Conservation (phyloP, 2,329 filamentous ascomycete genomes). For the Onygenales sp. region DNA sequence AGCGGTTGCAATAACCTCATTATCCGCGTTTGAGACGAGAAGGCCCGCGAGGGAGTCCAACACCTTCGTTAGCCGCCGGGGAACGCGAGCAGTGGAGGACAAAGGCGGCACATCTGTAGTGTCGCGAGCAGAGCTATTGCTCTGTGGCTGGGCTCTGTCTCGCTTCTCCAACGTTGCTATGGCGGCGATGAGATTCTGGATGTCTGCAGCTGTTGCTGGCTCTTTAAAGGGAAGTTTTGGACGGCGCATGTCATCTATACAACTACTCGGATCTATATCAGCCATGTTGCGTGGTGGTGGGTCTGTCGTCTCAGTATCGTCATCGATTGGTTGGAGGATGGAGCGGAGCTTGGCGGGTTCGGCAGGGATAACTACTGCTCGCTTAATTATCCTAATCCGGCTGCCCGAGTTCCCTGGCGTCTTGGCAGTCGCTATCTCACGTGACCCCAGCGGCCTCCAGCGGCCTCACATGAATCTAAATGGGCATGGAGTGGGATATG, state of each 20-base stretch:
- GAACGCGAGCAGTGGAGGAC: neutral
- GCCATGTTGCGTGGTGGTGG: neutral
- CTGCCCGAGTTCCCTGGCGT: neutral
- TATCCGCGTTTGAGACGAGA: neutral
- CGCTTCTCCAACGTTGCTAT: neutral
- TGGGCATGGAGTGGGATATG: too few relatives aligned
- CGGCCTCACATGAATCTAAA: too few relatives aligned
- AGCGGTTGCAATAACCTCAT: conserved; percentile 1
- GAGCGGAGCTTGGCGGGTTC: neutral
- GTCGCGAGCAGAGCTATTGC: neutral
- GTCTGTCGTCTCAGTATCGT: neutral
- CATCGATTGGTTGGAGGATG: neutral
- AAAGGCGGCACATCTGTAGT: neutral
- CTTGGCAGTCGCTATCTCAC: too few relatives aligned
- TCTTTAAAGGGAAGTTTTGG: neutral
- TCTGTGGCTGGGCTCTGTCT: neutral
- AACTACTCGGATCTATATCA: neutral
- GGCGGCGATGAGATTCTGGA: neutral
- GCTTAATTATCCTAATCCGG: neutral
- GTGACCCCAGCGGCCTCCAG: too few relatives aligned
- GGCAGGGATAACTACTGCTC: neutral
- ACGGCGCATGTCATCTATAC: neutral
- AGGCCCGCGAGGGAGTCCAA: neutral
- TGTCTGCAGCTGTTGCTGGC: neutral
- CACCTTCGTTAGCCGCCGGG: neutral